A percentile compares a stretch with the other conserved stretches of the same genome.
These are phyloP conservation scores for Aphanomyces invadans DNA, from an alignment of 352 stramenopile genomes.

Conservation along the genomic window DNA sequence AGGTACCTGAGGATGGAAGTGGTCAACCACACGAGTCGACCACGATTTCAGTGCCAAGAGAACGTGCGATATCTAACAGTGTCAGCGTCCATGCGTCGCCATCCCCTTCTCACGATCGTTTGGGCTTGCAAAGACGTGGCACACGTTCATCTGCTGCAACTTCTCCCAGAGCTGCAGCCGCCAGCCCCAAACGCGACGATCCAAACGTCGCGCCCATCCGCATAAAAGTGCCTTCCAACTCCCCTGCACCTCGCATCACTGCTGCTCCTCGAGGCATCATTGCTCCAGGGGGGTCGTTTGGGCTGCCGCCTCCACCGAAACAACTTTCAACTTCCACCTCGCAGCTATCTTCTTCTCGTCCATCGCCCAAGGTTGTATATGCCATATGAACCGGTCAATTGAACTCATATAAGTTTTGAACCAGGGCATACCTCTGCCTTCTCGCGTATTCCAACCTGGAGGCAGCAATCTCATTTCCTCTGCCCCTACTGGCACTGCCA, in stretches of 20 bases:
- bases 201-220: neutral
- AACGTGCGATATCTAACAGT: too few species aligned
- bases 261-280: neutral
- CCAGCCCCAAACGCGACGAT: neutral
- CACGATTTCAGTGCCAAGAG: neutral
- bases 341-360: neutral
- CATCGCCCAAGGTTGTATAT: neutral
- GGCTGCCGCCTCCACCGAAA: neutral
- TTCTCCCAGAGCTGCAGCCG: neutral
- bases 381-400: neutral
- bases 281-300: constrained; percentile 12
- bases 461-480: neutral
- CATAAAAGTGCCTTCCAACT: neutral
- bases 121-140: neutral
- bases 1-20: neutral
- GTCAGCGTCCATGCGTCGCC: too few species aligned
- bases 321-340: neutral
- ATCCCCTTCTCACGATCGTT: neutral
- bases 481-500: too few species aligned
- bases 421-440: neutral
- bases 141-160: too few species aligned
- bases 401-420: neutral
- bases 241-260: neutral
- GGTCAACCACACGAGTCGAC: neutral
- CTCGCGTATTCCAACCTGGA: neutral